Percentiles rank a stretch among this genome's conserved stretches.
These are phyloP conservation scores for Colletotrichum sp. DNA, from an alignment of 2,329 filamentous ascomycete species.

Conservation along the genomic window DNA sequence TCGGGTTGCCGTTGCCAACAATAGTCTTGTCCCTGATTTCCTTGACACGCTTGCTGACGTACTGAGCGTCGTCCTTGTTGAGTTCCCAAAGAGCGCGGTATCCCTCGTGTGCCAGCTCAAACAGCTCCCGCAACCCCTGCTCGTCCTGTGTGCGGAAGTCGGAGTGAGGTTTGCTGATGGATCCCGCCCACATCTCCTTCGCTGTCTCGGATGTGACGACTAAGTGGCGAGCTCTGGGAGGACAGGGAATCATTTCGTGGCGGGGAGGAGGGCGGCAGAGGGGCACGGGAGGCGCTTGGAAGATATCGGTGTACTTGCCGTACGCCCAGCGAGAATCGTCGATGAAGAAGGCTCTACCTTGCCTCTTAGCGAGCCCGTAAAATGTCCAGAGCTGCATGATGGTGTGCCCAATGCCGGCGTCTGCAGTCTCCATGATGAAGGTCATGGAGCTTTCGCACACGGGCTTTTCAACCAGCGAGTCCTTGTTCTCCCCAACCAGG, in stretches of 20 bases:
- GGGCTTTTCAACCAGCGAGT: constrained; percentile 49
- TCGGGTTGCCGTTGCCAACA: constrained; percentile 45
- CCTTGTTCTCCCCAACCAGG: constrained; percentile 54
- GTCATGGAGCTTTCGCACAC: constrained; percentile 77
- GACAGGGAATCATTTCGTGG: constrained; percentile 80
- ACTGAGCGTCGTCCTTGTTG: constrained; percentile 66
- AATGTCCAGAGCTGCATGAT: constrained; percentile 84
- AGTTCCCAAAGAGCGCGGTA: constrained; percentile 79
- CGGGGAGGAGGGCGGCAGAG: constrained; percentile 74
- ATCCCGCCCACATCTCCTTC: constrained; percentile 66
- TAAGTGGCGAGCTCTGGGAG: constrained; percentile 76
- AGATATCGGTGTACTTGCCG: constrained; percentile 75
- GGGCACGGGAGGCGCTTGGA: constrained; percentile 68
- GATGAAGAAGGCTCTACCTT: constrained; percentile 80
- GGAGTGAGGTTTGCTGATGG: constrained; percentile 59
- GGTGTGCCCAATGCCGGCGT: constrained; percentile 79
- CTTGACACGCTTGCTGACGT: constrained; percentile 64
- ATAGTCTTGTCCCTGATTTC: constrained; percentile 57
- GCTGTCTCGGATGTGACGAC: constrained; percentile 75
- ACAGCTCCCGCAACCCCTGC: constrained; percentile 62
- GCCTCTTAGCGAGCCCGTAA: constrained; percentile 78
- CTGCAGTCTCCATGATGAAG: constrained; percentile 73
- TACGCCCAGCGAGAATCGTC: constrained; percentile 87
- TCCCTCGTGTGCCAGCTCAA: constrained; percentile 70
- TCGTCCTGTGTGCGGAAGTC: constrained; percentile 42